Conservation (phyloP, 306 rosid species). For the Abrus pulchellus region DNA sequence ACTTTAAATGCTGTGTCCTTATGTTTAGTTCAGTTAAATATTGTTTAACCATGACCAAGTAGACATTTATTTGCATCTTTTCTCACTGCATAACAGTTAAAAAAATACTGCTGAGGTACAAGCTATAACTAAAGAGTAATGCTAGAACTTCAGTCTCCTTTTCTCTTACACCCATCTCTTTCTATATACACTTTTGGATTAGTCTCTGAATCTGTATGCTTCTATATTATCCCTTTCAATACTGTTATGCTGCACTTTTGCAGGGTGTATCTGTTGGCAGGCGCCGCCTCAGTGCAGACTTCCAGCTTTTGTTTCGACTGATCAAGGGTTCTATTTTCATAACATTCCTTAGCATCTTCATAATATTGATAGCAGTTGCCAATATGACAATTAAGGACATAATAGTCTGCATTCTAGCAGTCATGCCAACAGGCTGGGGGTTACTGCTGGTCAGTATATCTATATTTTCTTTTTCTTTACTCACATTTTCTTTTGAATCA, state of each 20-base stretch:
- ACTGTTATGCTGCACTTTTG: conserved; percentile 34
- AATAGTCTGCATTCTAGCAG: conserved; percentile 80
- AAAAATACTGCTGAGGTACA: background rate
- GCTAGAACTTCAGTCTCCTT: no score
- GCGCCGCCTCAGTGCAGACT: conserved; percentile 85
- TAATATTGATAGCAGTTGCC: conserved; percentile 69
- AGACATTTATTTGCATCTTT: background rate
- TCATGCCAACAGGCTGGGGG: conserved; percentile 99
- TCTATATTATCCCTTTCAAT: conserved; percentile 31
- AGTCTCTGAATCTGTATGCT: background rate
- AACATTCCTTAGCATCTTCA: conserved; percentile 65
- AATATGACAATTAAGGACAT: conserved; percentile 75
- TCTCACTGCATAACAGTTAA: conserved; percentile 13
- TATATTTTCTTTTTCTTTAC: background rate
- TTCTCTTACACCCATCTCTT: background rate
- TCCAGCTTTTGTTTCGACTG: conserved; percentile 84
- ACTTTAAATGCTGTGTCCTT: background rate
- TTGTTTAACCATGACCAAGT: background rate
- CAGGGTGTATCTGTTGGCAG: conserved; percentile 86
- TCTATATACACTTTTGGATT: background rate
- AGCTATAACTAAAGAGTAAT: conserved; percentile 19
- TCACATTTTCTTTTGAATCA: conserved; percentile 11
- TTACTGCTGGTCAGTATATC: conserved; percentile 75
- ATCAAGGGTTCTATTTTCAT: conserved; percentile 73
- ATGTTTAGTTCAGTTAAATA: conserved; percentile 25